Evolutionary conservation across 2,329 filamentous ascomycete species (phyloP).

Genomic region (Pseudogymnoascus pannorum): DNA sequence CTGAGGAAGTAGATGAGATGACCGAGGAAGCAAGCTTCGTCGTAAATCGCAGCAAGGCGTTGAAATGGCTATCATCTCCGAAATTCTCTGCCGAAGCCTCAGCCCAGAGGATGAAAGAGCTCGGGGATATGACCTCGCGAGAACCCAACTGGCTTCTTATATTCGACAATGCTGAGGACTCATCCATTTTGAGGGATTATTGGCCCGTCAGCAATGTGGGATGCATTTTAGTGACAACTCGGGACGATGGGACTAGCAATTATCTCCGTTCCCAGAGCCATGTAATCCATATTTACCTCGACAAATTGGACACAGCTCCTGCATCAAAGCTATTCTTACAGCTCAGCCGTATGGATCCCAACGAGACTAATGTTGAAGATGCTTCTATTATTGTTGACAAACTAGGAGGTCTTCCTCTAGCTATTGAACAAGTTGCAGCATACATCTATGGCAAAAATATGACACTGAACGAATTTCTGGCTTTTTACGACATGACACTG

Average conservation of each 20-base stretch:
- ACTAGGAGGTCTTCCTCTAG: conserved; percentile 3
- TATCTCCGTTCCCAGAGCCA: no score
- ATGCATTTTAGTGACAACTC: conserved; percentile 18
- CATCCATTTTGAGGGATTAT: conserved; percentile 16
- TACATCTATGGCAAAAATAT: background rate
- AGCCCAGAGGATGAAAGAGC: background rate
- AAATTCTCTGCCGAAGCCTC: background rate
- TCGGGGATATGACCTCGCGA: no score
- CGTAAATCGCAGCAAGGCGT: conserved; percentile 8
- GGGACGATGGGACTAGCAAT: background rate
- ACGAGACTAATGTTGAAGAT: background rate
- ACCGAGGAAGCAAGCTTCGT: conserved; percentile 4
- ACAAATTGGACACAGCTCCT: no score
- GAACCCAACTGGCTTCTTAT: conserved; percentile 21
- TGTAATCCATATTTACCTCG: no score
- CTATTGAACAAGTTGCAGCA: conserved; percentile 7
- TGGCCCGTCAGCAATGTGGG: conserved; percentile 16
- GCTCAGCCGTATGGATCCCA: background rate
- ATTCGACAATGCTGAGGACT: conserved; percentile 23
- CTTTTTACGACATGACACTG: background rate
- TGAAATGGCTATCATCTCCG: conserved; percentile 11
- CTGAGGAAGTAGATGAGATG: background rate
- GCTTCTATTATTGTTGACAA: background rate
- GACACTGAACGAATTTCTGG: background rate
- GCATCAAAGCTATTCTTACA: background rate